Evolutionary conservation across 1,284 basidiomycete species (phyloP).

Genomic region (Apiotrichum akiyoshidainum): DNA sequence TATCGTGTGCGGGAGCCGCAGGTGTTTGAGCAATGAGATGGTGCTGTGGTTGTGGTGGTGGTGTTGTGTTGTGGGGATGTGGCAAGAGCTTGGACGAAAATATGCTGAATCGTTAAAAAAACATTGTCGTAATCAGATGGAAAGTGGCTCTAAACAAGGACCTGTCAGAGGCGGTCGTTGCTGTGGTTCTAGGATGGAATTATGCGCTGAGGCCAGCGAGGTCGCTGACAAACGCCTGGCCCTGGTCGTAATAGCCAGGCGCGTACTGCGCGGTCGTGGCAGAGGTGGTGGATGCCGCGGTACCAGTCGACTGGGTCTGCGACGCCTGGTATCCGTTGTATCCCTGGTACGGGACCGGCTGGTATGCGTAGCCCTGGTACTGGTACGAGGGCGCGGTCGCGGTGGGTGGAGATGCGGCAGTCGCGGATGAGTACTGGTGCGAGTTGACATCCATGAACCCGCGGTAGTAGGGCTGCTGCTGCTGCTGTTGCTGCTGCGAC

Average conservation of each 20-base stretch:
- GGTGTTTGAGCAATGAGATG: background rate
- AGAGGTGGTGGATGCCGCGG: background rate
- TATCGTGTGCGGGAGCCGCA: background rate
- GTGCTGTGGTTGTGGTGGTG: background rate
- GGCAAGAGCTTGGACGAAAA: background rate
- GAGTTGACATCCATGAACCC: background rate
- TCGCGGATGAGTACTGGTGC: constrained; percentile 2
- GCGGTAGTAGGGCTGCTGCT: constrained; percentile 5
- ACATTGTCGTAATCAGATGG: background rate
- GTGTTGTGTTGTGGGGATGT: background rate
- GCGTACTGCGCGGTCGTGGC: constrained; percentile 8
- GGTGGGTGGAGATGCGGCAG: background rate
- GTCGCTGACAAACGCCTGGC: constrained; percentile 14
- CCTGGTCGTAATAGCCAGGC: constrained; percentile 12
- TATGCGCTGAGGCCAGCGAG: constrained; percentile 17
- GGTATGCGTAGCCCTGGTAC: constrained; percentile 2
- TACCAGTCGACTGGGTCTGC: constrained; percentile 2
- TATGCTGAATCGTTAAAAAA: constrained; percentile 4
- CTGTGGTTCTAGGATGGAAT: background rate
- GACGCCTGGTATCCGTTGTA: constrained; percentile 5
- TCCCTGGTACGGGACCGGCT: background rate
- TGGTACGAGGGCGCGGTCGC: background rate
- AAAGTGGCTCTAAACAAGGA: background rate
- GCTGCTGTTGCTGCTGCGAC: constrained; percentile 1
- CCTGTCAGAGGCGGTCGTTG: background rate